phyloP scores from a whole-genome alignment of 352 stramenopile species.

The Phytophthora pini region DNA sequence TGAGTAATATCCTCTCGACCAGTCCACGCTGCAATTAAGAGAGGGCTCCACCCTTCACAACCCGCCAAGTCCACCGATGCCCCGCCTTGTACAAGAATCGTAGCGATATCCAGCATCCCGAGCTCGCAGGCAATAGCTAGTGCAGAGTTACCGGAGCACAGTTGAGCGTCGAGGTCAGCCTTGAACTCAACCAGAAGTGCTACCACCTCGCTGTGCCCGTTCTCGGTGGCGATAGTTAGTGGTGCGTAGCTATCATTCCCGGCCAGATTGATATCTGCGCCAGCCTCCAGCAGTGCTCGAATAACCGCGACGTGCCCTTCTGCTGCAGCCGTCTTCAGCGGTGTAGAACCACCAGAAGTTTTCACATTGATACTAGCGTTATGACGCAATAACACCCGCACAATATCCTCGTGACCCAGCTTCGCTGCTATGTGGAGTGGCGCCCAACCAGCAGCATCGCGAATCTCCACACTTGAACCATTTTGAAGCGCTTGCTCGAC shows the following conservation, averaged over 20 bases:
- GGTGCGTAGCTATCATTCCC: constrained; percentile 13
- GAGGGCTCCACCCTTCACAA: constrained; percentile 11
- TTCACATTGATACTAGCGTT: constrained; percentile 11
- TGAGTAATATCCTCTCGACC: constrained; percentile 5
- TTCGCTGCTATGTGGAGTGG: constrained; percentile 1
- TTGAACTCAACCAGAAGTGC: constrained; percentile 16
- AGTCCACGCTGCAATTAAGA: constrained; percentile 8
- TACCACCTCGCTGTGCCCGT: constrained; percentile 5
- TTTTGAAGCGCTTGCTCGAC: constrained; percentile 13
- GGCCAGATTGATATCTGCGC: constrained; percentile 2
- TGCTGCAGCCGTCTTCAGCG: constrained; percentile 12
- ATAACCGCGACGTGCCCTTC: constrained; percentile 2
- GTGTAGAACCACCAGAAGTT: constrained; percentile 12
- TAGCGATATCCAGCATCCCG: background rate
- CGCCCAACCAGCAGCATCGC: constrained; percentile 8
- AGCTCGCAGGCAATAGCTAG: constrained; percentile 8
- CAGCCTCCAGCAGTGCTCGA: constrained; percentile 3
- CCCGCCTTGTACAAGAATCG: constrained; percentile 7
- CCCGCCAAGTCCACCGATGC: constrained; percentile 10
- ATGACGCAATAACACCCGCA: constrained; percentile 1
- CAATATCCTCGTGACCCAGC: constrained; percentile 5
- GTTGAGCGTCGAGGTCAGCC: constrained; percentile 9
- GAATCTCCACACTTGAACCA: background rate
- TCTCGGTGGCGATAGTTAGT: constrained; percentile 3
- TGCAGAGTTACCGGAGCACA: constrained; percentile 1